Base-by-base conservation (phyloP, 2,329 filamentous ascomycete genomes). In the Atkinsonella hypoxylon region DNA sequence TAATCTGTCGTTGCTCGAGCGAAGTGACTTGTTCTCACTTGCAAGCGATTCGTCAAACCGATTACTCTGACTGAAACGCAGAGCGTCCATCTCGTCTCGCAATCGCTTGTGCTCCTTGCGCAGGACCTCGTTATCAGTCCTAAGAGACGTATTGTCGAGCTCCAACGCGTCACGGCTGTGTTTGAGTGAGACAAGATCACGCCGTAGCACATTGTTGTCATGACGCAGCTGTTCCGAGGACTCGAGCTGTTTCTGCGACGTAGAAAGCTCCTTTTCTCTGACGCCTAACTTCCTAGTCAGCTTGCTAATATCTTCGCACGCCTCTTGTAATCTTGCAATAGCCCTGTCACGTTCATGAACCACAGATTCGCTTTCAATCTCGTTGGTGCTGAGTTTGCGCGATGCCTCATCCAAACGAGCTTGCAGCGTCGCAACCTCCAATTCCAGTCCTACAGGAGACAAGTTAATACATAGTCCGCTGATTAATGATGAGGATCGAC, bases 291-390 rank as follows among this genome's bases (percentile, higher is more conserved):
- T 71, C 18, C 67, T 63, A 36, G 70, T 72, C 26, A 73, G 66
- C 52, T 73, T 71, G 56, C 72, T 77, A 56, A 78, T 77, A 34
- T 77, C 79, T 45, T 75, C 71, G 40, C 78, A 82, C 4, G 81
- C 81, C 47, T 80, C 73, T 30, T 78, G 77, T 6, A 83, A 71
- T 58, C 83, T 82, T 48, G 74, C 74, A 46, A 84, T 71, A 38
- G 83, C 76, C 45, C 80, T 78, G 56, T 87, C 82, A 31, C 81
- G 76, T 63, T 87, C 84, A 31, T 77, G 73, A 3, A 74, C 72
- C 41, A 85, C 66, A 3, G 80, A 76, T 54, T 83, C 78, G 52
- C 77, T 81, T 54, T 81, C 76, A 48, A 82, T 80, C 47, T 85
- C 79, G 36, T 76, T 72, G n/a, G 79, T 72, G 53, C 75, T 79